Conservation (phyloP, 2,329 filamentous ascomycete species). For the Seiridium unicorne region DNA sequence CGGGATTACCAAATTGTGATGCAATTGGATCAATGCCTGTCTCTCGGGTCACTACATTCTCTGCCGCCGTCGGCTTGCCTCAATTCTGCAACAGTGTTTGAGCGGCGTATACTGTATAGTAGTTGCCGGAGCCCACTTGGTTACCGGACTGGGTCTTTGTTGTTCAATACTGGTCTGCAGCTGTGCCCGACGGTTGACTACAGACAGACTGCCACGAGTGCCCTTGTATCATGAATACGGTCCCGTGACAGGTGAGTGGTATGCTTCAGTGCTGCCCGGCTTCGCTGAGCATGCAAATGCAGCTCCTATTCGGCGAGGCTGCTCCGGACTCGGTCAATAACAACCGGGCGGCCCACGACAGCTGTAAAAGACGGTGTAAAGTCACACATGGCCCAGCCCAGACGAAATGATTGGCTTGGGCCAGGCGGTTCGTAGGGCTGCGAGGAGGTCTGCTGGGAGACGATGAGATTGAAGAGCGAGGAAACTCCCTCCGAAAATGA, state of each 20-base stretch:
- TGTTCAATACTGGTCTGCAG: slow-evolving; percentile 7
- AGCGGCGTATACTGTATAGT: background rate
- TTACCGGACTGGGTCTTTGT: background rate
- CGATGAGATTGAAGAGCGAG: background rate
- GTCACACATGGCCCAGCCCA: background rate
- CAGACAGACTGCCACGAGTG: background rate
- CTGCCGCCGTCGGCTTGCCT: background rate
- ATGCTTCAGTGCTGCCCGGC: background rate
- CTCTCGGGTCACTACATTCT: background rate
- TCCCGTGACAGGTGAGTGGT: background rate
- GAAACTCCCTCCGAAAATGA: no score
- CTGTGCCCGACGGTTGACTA: slow-evolving; percentile 7
- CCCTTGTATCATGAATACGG: background rate
- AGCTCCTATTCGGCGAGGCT: background rate
- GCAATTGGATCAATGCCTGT: background rate
- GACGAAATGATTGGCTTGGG: no score
- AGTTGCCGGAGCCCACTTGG: background rate
- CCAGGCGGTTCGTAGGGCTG: no score
- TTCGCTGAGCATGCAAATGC: no score
- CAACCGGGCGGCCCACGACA: background rate
- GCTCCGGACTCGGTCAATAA: background rate
- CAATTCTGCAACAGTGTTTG: background rate
- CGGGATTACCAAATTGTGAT: slow-evolving; percentile 2
- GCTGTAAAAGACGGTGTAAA: slow-evolving; percentile 1
- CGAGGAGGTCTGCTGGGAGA: no score